Conservation (phyloP, 1,139 yeast genomes). For the Suhomyces kunorum region DNA sequence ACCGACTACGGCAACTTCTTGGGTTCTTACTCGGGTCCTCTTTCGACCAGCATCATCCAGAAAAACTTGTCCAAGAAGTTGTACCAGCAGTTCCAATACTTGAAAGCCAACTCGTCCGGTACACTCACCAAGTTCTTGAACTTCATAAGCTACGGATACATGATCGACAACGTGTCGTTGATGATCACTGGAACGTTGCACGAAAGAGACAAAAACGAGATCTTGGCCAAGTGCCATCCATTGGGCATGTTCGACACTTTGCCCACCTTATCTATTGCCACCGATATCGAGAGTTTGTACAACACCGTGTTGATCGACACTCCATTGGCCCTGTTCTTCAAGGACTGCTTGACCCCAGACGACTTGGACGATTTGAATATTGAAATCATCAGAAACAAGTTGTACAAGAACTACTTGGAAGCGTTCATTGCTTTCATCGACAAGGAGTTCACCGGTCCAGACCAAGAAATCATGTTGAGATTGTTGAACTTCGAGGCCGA, state of each 20-base stretch:
- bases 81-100: constrained; percentile 80
- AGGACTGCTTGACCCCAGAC: constrained; percentile 86
- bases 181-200: constrained; percentile 97
- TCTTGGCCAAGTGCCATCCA: constrained; percentile 89
- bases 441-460: constrained; percentile 67
- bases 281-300: constrained; percentile 89
- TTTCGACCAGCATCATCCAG: constrained; percentile 82
- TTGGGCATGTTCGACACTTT: constrained; percentile 98
- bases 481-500: constrained; percentile 91
- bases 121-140: constrained; percentile 82
- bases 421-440: constrained; percentile 73
- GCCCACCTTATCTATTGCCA: constrained; percentile 92
- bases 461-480: constrained; percentile 75
- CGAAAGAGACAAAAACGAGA: constrained; percentile 86
- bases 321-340: constrained; percentile 95
- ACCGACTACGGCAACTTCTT: constrained; percentile 94
- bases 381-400: constrained; percentile 87
- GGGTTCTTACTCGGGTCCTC: constrained; percentile 76
- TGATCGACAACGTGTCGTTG: constrained; percentile 96
- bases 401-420: constrained; percentile 90
- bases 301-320: constrained; percentile 95
- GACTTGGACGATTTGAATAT: constrained; percentile 95
- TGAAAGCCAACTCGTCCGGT: constrained; percentile 81
- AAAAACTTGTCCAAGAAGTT: constrained; percentile 74
- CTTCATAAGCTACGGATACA: constrained; percentile 90